Base-by-base conservation (phyloP, 129 eudicot genomes). In the Arctium lappa region DNA sequence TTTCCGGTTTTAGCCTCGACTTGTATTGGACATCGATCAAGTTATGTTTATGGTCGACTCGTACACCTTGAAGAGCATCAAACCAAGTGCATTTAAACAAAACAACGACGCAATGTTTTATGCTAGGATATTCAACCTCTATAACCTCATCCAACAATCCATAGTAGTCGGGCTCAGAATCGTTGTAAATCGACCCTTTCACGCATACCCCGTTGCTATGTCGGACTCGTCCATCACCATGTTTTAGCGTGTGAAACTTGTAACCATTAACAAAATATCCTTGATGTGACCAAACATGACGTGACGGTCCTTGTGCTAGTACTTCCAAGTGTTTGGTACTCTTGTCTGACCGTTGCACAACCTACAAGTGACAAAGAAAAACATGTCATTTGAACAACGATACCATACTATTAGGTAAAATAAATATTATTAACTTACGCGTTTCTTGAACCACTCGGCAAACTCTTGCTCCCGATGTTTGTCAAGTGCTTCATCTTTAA, bases 201-300 rank as follows among this genome's bases (percentile, higher is more conserved):
- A 75, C 65, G 18, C 65, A 53, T 53, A 53, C 65, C 1, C 65
- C 68, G 29, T 8, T 73, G 10, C 37, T 73, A 6, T 73, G 34
- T 73, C 16, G 22, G 15, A 40, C 34, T 18, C n/a, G 2, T 15
- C 77, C 77, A 10, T 18, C 33, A 38, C 34, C 60, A 40, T 73
- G 40, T 73, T 39, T 38, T 22, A 42, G 48, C 1, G 16, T 38
- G 30, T 13, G 79, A 37, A 75, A 75, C 68, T 75, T 75, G 69
- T 46, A 75, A 50, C 79, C 79, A 48, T 75, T 75, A 29, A 75
- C 22, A 31, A 29, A 75, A 30, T 48, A 75, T 75, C 81, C 80
- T 76, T 31, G 27, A 76, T 48, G 38, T 48, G 80, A 76, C 39
- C 56, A 13, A 50, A 32, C 80, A 31, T 56, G 37, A 33, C 72